phyloP scores from a whole-genome alignment of 1,284 basidiomycete genomes.

The Meripilus lineatus region DNA sequence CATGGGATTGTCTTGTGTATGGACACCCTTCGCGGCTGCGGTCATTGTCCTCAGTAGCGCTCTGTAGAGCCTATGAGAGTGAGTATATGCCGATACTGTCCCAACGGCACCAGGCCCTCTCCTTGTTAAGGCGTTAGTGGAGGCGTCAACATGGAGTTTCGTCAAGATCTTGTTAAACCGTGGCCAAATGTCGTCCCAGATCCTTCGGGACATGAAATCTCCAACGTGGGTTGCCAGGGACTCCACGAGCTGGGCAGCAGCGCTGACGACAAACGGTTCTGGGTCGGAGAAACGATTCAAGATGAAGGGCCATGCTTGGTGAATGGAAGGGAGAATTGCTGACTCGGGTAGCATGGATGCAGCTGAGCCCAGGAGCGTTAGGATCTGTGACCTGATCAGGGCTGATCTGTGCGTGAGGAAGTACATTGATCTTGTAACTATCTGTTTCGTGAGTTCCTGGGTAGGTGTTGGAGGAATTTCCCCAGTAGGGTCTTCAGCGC shows the following conservation, averaged over 20 bases:
- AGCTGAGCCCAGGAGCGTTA: conserved; percentile 68
- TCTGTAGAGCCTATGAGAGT: conserved; percentile 71
- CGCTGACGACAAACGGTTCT: conserved; percentile 73
- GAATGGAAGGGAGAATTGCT: conserved; percentile 76
- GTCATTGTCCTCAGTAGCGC: conserved; percentile 71
- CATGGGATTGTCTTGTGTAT: conserved; percentile 59
- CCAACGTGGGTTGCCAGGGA: conserved; percentile 65
- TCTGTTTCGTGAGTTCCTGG: conserved; percentile 75
- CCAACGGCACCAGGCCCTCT: conserved; percentile 46
- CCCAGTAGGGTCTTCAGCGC: conserved; percentile 24
- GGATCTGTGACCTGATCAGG: conserved; percentile 76
- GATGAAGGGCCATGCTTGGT: conserved; percentile 86
- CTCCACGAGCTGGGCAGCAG: conserved; percentile 68
- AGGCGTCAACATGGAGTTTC: conserved; percentile 56
- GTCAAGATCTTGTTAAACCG: conserved; percentile 59
- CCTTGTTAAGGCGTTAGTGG: conserved; percentile 57
- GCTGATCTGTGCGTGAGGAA: conserved; percentile 87
- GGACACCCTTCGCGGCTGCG: conserved; percentile 58
- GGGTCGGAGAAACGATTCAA: conserved; percentile 73
- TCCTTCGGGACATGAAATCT: conserved; percentile 74
- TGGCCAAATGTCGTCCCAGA: conserved; percentile 92
- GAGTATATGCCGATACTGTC: conserved; percentile 68
- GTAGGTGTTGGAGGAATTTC: conserved; percentile 55
- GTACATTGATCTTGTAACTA: conserved; percentile 80
- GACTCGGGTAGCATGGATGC: conserved; percentile 73